Conservation (phyloP, 306 rosid species). For the Lupinus albus region DNA sequence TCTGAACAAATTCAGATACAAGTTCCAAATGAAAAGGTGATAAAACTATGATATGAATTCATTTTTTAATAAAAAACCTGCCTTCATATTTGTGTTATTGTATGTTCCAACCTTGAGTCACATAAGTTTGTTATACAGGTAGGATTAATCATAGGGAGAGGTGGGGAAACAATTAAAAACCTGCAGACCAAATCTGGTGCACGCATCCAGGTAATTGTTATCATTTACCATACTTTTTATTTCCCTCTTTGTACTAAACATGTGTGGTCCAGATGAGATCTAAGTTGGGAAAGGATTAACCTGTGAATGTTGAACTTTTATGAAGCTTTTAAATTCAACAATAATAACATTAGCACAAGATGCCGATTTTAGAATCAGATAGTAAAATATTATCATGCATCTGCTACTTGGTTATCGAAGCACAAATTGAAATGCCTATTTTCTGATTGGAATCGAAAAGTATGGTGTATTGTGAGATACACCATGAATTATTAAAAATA, state of each 20-base stretch:
- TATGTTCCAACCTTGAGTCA: conserved; percentile 8
- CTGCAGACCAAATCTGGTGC: conserved; percentile 95
- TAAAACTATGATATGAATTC: conserved; percentile 13
- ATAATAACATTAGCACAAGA: not conserved
- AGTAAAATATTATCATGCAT: not conserved
- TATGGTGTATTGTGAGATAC: too few relatives aligned
- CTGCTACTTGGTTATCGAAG: not conserved
- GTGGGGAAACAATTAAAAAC: conserved; percentile 95
- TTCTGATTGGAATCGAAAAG: too few relatives aligned
- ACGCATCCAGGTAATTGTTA: conserved; percentile 95
- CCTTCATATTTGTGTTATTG: conserved; percentile 1
- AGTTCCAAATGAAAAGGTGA: conserved; percentile 95
- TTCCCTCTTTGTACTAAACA: not conserved
- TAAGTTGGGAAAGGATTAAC: conserved; percentile 7
- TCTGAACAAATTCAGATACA: conserved; percentile 94
- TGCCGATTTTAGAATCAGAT: not conserved
- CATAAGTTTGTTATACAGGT: conserved; percentile 53
- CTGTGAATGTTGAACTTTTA: not conserved
- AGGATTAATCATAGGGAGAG: conserved; percentile 95
- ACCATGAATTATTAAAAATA: too few relatives aligned
- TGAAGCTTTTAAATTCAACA: not conserved
- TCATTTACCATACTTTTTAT: conserved; percentile 28
- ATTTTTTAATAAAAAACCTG: not conserved
- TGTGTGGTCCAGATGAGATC: not conserved
- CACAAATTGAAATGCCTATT: too few relatives aligned